Evolutionary conservation across 1,284 basidiomycete species (phyloP).

Genomic region (Malassezia yamatoensis): DNA sequence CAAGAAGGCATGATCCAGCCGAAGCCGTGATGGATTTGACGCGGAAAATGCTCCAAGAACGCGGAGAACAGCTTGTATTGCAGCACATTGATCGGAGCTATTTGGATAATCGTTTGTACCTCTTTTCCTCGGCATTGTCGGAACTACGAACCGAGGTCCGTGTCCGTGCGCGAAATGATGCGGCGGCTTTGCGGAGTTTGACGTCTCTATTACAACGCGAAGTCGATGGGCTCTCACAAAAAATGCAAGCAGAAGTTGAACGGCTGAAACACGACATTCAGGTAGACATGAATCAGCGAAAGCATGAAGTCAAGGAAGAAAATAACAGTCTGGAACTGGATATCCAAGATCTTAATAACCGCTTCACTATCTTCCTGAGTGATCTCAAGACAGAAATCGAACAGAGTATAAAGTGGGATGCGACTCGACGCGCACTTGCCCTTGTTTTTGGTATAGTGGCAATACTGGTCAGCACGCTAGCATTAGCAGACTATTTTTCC

Average conservation of each 20-base stretch:
- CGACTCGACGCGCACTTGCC: slow-evolving; percentile 39
- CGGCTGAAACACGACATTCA: slow-evolving; percentile 89
- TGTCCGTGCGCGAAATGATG: slow-evolving; percentile 73
- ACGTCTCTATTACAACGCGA: slow-evolving; percentile 72
- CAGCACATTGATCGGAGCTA: slow-evolving; percentile 73
- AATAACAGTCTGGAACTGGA: slow-evolving; percentile 74
- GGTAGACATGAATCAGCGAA: slow-evolving; percentile 88
- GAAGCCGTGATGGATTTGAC: slow-evolving; percentile 69
- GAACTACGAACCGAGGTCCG: slow-evolving; percentile 81
- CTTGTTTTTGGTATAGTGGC: slow-evolving; percentile 45
- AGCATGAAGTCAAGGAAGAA: slow-evolving; percentile 81
- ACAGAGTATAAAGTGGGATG: slow-evolving; percentile 47
- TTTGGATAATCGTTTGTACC: slow-evolving; percentile 65
- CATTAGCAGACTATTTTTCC: slow-evolving; percentile 40
- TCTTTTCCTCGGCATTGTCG: slow-evolving; percentile 83
- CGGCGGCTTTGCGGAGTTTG: slow-evolving; percentile 64
- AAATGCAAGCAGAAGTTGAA: slow-evolving; percentile 85
- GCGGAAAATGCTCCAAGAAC: slow-evolving; percentile 64
- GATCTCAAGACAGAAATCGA: slow-evolving; percentile 47
- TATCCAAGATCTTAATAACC: slow-evolving; percentile 61
- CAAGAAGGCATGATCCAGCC: slow-evolving; percentile 37
- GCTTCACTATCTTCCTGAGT: slow-evolving; percentile 46
- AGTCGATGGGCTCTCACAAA: slow-evolving; percentile 72
- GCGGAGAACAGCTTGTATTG: slow-evolving; percentile 63
- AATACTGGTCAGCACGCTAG: slow-evolving; percentile 40